A percentile compares a stretch with the other conserved stretches of the same genome.
These are phyloP conservation scores for Ascochyta pisi DNA, from an alignment of 2,329 filamentous ascomycete species.

Conservation along the genomic window DNA sequence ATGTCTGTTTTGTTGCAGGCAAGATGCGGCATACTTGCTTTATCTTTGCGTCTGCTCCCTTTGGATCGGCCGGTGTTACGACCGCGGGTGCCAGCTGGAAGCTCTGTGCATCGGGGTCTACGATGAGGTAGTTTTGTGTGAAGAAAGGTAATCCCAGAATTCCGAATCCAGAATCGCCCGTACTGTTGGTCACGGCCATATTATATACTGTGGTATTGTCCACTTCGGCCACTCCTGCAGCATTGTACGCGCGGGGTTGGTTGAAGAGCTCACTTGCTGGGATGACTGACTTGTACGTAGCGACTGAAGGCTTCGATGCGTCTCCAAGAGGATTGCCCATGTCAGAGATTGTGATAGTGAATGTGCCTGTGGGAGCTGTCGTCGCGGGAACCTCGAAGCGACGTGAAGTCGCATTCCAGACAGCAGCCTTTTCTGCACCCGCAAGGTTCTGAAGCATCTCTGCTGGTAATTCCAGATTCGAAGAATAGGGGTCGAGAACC, in stretches of 20 bases:
- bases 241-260: conserved; percentile 23
- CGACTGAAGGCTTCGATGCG: conserved; percentile 24
- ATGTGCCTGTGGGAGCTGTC: conserved; percentile 21
- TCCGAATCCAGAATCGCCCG: conserved; percentile 9
- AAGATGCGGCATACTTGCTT: conserved; percentile 24
- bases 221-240: conserved; percentile 22
- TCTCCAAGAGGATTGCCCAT: conserved; percentile 18
- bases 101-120: conserved; percentile 25
- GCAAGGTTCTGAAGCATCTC: conserved; percentile 23
- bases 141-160: conserved; percentile 26
- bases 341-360: conserved; percentile 27
- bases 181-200: conserved; percentile 27
- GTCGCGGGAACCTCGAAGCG: conserved; percentile 24
- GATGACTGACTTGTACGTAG: conserved; percentile 26
- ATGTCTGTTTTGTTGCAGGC: conserved; percentile 13
- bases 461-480: conserved; percentile 18
- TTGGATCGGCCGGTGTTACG: conserved; percentile 19
- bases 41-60: conserved; percentile 21
- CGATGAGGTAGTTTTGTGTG: conserved; percentile 29
- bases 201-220: conserved; percentile 26
- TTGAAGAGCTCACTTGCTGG: conserved; percentile 23
- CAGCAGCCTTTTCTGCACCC: conserved; percentile 21
- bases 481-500: conserved; percentile 24
- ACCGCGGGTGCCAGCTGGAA: conserved; percentile 27
- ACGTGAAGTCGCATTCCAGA: conserved; percentile 24